These are phyloP conservation scores for Fragilariopsis cylindrus DNA, from an alignment of 108 stramenopile species.

Conservation along the genomic window DNA sequence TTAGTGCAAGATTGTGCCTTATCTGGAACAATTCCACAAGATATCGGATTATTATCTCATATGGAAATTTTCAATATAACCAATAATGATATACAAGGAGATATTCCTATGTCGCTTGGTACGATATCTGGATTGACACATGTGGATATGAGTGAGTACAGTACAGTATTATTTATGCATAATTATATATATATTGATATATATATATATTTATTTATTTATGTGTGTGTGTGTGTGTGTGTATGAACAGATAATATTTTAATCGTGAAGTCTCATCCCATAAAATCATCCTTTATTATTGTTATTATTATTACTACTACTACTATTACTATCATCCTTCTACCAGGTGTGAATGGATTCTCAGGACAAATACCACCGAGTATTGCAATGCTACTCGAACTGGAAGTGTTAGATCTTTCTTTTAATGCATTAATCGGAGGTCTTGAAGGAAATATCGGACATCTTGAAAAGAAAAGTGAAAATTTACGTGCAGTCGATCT, in stretches of 20 bases:
- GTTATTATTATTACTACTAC: no score
- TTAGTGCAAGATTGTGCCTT: not conserved
- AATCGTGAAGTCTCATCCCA: no score
- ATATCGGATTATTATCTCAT: conserved; percentile 31
- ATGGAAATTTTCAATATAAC: conserved; percentile 15
- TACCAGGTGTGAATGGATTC: not conserved
- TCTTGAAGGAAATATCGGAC: not conserved
- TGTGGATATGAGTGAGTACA: not conserved
- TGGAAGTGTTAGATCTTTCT: not conserved
- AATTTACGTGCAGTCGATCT: not conserved
- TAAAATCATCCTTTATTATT: no score
- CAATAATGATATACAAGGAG: conserved; percentile 25
- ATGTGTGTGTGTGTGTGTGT: no score
- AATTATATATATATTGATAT: not conserved
- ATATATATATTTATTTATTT: no score
- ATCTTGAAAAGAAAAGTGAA: not conserved
- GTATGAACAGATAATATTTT: no score
- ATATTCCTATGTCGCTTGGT: conserved; percentile 12
- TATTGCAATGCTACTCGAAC: not conserved
- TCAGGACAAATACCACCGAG: not conserved
- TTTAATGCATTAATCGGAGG: not conserved
- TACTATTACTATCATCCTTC: no score
- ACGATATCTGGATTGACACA: not conserved
- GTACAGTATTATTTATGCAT: not conserved
- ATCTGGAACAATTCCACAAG: conserved; percentile 35